Base-by-base conservation (phyloP, 345 rosid species). In the Dimocarpus longan region DNA sequence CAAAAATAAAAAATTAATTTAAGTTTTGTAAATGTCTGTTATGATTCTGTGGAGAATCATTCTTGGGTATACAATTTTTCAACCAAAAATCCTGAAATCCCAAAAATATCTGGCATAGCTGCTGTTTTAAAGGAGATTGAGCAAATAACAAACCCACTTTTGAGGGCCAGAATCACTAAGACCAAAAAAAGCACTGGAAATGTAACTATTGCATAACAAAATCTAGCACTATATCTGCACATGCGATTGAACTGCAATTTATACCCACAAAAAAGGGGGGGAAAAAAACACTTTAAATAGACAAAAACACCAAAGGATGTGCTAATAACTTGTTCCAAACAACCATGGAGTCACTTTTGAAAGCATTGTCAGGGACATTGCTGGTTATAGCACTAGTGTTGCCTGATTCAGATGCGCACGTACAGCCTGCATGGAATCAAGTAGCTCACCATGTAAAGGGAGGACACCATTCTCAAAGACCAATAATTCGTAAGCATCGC, bases 331-430 rank as follows among this genome's bases (percentile, higher is more conserved):
- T 68, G 12, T 28, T 37, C 0, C 28, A 48, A 16, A 59, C 6
- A 16, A 62, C 56, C 57, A 77, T 74, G 81, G 76, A 72, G 64
- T 74, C 50, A 63, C 68, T 73, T 70, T 74, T 44, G 75, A 79
- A 26, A 73, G 50, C 26, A 12, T 16, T 79, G 42, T 48, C 12
- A 2, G 62, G 57, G 3, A 43, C 62, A 18, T 42, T 83, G 71
- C 56, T 76, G 76, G 72, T 76, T 39, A 56, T 72, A 46, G 69
- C 77, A 2, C 12, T 73, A 67, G 80, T 54, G 39, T 48, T 79
- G 63, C 71, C 40, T 76, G 22, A 19, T 54, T 79, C 77, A 52
- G 39, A 43, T 24, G 82, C 76, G 18, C 28, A n/a, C 0, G 12
- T 21, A 6, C 69, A 62, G 37, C 66, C 26, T 62, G 15, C 26